phyloP scores from a whole-genome alignment of 2,329 filamentous ascomycete genomes.

The Blastomyces silverae region DNA sequence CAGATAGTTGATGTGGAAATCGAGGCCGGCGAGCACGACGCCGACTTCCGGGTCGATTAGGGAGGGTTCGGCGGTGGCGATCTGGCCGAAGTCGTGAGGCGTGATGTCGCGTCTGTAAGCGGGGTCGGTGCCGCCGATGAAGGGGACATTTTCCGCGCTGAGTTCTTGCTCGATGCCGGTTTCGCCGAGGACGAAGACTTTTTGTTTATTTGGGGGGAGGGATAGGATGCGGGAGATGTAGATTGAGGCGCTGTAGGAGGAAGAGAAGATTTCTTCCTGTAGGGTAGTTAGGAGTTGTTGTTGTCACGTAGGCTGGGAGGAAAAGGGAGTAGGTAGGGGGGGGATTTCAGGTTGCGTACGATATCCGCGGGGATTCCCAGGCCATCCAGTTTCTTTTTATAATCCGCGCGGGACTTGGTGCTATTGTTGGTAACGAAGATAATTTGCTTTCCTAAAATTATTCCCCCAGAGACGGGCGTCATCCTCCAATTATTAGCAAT shows the following conservation, averaged over 20 bases:
- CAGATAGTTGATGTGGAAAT: conserved; percentile 93
- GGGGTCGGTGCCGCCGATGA: conserved; percentile 81
- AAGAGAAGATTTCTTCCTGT: conserved; percentile 89
- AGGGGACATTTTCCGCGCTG: conserved; percentile 66
- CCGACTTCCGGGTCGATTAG: conserved; percentile 81
- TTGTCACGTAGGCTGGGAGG: background rate
- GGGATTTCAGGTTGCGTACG: conserved; percentile 33
- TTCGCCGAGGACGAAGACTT: conserved; percentile 92
- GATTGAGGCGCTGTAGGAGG: conserved; percentile 87
- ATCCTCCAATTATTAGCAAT: conserved; percentile 5
- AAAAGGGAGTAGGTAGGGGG: background rate
- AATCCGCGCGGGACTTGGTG: conserved; percentile 88
- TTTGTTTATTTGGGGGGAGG: conserved; percentile 70
- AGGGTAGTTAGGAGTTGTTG: background rate
- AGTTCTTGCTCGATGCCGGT: conserved; percentile 86
- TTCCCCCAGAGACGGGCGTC: background rate
- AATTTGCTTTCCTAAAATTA: conserved; percentile 66
- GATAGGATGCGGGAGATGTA: conserved; percentile 92
- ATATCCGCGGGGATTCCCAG: conserved; percentile 72
- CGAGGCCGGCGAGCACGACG: conserved; percentile 79
- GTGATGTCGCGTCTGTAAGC: conserved; percentile 68
- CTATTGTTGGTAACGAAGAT: conserved; percentile 99
- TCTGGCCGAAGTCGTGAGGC: conserved; percentile 68
- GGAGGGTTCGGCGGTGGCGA: conserved; percentile 64
- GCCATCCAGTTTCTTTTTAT: conserved; percentile 79